These are phyloP conservation scores for Dactylonectria macrodidyma DNA, from an alignment of 2,329 filamentous ascomycete genomes.

Conservation along the genomic window DNA sequence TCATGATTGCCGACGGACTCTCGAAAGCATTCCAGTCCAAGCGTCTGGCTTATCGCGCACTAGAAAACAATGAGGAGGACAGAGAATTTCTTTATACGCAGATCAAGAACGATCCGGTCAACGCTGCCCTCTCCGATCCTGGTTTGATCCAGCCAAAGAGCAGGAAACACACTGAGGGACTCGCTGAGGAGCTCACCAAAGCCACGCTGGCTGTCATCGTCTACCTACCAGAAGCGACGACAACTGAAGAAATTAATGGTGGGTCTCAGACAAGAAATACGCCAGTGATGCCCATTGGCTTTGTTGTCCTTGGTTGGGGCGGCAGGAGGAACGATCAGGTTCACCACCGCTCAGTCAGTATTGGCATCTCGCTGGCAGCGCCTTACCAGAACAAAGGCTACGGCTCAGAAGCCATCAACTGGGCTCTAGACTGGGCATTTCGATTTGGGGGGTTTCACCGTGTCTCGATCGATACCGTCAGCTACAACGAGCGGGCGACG, in stretches of 20 bases:
- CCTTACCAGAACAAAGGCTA: neutral
- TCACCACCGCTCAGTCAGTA: neutral
- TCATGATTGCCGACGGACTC: constrained; percentile 24
- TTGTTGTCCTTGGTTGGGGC: constrained; percentile 25
- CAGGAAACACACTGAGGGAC: neutral
- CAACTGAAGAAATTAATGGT: neutral
- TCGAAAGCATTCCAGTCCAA: constrained; percentile 31
- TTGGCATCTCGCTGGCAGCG: neutral
- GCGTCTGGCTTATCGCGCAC: constrained; percentile 33
- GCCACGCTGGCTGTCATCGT: constrained; percentile 18
- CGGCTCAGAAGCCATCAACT: neutral
- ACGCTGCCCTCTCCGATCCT: constrained; percentile 19
- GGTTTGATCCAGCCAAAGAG: constrained; percentile 15
- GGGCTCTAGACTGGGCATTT: too few species aligned
- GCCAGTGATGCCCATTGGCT: constrained; percentile 26
- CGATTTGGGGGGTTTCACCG: too few species aligned
- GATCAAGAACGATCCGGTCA: constrained; percentile 30
- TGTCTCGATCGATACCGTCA: too few species aligned
- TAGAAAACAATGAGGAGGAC: constrained; percentile 32
- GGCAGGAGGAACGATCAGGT: neutral
- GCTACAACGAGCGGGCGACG: too few species aligned
- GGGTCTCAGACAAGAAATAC: neutral
- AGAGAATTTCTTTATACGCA: constrained; percentile 29
- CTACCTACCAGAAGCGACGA: constrained; percentile 11
- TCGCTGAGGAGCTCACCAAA: constrained; percentile 14